Base-by-base conservation (phyloP, 495 filamentous ascomycete genomes). In the Neohortaea acidophila region DNA sequence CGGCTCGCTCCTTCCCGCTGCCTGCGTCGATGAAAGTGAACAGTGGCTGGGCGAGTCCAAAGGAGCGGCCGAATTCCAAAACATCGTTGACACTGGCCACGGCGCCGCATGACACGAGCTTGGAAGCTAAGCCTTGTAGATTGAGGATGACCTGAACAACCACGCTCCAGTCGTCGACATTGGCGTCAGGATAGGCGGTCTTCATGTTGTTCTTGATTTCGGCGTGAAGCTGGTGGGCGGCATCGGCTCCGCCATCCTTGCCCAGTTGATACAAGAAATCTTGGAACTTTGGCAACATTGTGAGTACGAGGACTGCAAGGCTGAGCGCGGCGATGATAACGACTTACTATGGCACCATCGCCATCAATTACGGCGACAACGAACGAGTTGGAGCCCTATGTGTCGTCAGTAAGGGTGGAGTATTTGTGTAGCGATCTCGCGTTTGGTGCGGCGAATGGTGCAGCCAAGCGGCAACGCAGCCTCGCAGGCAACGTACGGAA, bases 21-120 rank as follows among this genome's bases (percentile, higher is more conserved):
- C 58, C 58, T 15, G 59, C 58, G 36, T 61, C 58, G 32, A 61
- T 49, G 42, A 61, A 52, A 43, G 41, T 58, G 51, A 58, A 61
- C 27, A 59, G 44, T 0, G 55, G 50, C 35, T 61, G 58, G 36
- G 55, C 56, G 22, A 53, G 41, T 15, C 49, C 49, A 51, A 61
- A 61, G 14, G 43, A 33, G 11, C 51, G 55, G n/a, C 48, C 51
- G 38, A 61, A 61, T 3, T 34, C 39, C 4, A 50, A 35, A 7
- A 59, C 36, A 15, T 61, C 55, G 28, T 40, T 31, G 6, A 44
- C 47, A 20, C 39, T 44, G 23, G 37, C 44, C 15, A 61, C 50
- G 19, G 59, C 41, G 28, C 47, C 45, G 20, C 48, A 41, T 7
- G 44, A 27, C 21, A 37, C 29, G 5, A 61, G 46, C 40, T 55